These are phyloP conservation scores for Beauveria asiatica DNA, from an alignment of 2,329 filamentous ascomycete genomes.

Conservation along the genomic window DNA sequence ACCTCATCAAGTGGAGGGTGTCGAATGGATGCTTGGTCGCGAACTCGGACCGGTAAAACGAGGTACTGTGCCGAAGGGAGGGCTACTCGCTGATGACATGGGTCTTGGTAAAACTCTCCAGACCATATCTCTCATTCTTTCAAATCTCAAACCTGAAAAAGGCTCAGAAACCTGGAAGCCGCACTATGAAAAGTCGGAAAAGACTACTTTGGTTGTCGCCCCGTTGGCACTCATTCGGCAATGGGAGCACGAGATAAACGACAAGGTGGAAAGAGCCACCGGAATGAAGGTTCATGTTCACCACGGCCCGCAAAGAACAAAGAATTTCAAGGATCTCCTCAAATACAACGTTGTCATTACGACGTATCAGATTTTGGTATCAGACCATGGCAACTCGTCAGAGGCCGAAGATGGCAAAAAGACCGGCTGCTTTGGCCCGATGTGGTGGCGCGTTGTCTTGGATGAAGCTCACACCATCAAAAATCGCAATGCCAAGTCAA, in stretches of 20 bases:
- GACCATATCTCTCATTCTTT: constrained; percentile 79
- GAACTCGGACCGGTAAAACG: constrained; percentile 81
- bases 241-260: constrained; percentile 89
- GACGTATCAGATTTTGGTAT: constrained; percentile 91
- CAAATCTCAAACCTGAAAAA: constrained; percentile 61
- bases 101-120: constrained; percentile 94
- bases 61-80: constrained; percentile 76
- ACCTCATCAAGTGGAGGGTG: constrained; percentile 88
- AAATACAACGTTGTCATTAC: constrained; percentile 93
- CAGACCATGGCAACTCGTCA: constrained; percentile 69
- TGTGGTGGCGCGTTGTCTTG: constrained; percentile 92
- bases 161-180: constrained; percentile 56
- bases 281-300: constrained; percentile 78
- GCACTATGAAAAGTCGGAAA: constrained; percentile 60
- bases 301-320: constrained; percentile 79
- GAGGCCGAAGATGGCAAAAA: constrained; percentile 54
- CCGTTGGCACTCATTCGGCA: constrained; percentile 91
- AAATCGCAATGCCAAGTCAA: constrained; percentile 92
- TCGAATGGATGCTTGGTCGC: constrained; percentile 90
- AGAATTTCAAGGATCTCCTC: constrained; percentile 65
- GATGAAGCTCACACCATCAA: constrained; percentile 99
- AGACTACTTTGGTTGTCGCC: constrained; percentile 82
- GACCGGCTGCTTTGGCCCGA: constrained; percentile 78
- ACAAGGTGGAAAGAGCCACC: constrained; percentile 64
- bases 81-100: constrained; percentile 96